Evolutionary conservation across 176 grass and related monocot genomes (phyloP), one percentile per base, ranked within the genome.

Genomic region (Eleusine coracana): DNA sequence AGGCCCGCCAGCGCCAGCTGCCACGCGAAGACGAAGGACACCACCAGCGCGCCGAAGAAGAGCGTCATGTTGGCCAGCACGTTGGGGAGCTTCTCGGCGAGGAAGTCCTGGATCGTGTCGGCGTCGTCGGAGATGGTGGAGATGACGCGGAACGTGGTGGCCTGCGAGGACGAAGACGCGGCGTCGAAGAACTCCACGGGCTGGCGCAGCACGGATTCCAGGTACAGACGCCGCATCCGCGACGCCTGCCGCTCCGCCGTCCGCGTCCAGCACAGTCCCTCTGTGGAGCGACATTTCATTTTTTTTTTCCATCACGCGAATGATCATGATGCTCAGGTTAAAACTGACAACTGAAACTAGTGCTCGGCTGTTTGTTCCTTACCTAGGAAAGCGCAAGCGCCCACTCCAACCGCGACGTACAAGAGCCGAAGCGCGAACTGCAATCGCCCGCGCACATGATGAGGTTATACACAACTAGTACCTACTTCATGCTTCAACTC

Each of bases 51-150:
- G 67, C 87, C 76, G 58, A 92, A 20, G 74, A 87, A 92, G 46
- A 84, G 78, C 27, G 87, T 50, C 48, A 21, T 2, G 84, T 93
- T 93, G 21, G 88, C 88, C 23, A 85, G 58, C 0, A 93, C 25
- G 37, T 68, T 85, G 5, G 91, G 84, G 27, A 93, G 73, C 87
- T 92, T 55, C 16, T 55, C 91, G 77, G 77, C 75, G 78, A 93
- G 71, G 82, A 84, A 83, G 29, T 90, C 87, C 25, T 93, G 87
- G 72, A 93, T 84, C 21, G 85, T 46, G 81, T 89, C 87, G 77
- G 84, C 88, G 68, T 93, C 87, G 84, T 83, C 74, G 84, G 87
- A 87, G 81, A 92, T 80, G 73, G 87, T 87, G 87, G 91, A 85
- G 51, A 93, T 82, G 85, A 93, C 82, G 55, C 49, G 3, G 49